Evolutionary conservation across 2,329 filamentous ascomycete genomes (phyloP), one percentile per base, ranked within the genome.

Genomic region (Pezicula neosporulosa): DNA sequence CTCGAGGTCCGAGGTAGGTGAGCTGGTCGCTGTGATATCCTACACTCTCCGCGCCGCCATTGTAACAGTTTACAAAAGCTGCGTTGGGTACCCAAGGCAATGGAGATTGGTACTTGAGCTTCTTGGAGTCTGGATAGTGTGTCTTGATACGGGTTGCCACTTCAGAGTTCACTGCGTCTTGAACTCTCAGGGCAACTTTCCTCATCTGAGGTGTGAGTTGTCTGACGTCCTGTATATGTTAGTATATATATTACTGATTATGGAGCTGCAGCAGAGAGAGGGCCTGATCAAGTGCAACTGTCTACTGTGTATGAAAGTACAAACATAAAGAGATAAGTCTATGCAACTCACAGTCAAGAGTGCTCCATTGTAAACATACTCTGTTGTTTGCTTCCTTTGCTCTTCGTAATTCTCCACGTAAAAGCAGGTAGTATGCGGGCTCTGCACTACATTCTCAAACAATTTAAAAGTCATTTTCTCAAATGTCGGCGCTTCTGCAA

Each of bases 31-130:
- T 85, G 69, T 99, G 94, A 70, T 90, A 97, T 30, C 94, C 94
- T 1, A 97, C 92, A 54, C 78, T 90, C 71, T 97, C 83, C 10
- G 83, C 77, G 0, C 83, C 86, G 0, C 92, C 92, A 60, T 86
- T 77, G 68, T 99, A 99, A 72, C 90, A 96, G 68, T 99, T 99
- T 15, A 96, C 92, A 63, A 97, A 93, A 0, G 92, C 90, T 0
- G 90, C 90, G 64, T 97, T 97, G 9, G 93, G 89, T 8, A 75
- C 74, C 92, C 93, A 97, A 0, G 77, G 70, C 0, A 79, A 69
- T 0, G 89, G 80, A 0, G 86, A 87, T 63, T 97, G 92, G 60
- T 89, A 85, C 59, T 78, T 85, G 27, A 97, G 78, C 67, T 93
- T 96, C 66, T 81, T 77, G 12, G 85, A 83, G 16, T 72, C 73